phyloP scores from a whole-genome alignment of 2,329 filamentous ascomycete genomes.

The Talaromyces sp. region DNA sequence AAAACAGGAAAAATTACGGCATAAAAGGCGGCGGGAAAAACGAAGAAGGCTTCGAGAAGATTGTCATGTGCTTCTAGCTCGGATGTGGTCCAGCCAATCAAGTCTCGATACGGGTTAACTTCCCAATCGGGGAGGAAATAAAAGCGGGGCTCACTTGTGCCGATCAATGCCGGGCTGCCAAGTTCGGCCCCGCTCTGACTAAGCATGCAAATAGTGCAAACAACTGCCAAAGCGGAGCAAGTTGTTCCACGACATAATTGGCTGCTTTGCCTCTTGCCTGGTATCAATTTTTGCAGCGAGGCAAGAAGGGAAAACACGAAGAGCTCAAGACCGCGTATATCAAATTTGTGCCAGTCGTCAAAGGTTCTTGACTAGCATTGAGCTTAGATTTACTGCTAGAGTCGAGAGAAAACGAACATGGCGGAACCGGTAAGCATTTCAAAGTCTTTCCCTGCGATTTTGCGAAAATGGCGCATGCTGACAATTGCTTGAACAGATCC shows the following conservation, averaged over 20 bases:
- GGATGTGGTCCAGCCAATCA: neutral
- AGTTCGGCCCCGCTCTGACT: neutral
- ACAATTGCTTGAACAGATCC: neutral
- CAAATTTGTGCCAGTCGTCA: neutral
- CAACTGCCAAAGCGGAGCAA: neutral
- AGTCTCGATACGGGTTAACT: neutral
- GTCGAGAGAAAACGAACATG: neutral
- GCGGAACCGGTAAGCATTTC: slow-evolving; percentile 5
- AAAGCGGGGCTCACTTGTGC: neutral
- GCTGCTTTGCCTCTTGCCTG: neutral
- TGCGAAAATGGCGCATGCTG: neutral
- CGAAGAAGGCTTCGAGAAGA: slow-evolving; percentile 15
- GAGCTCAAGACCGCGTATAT: neutral
- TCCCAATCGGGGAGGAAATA: neutral
- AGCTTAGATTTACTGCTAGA: neutral
- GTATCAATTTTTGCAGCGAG: neutral
- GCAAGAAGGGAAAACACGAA: neutral
- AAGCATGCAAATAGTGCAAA: slow-evolving; percentile 11
- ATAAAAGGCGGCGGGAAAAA: neutral
- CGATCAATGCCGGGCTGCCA: slow-evolving; percentile 1
- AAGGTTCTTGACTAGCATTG: neutral
- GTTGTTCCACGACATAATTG: neutral
- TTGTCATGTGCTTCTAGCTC: slow-evolving; percentile 17
- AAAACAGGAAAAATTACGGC: neutral
- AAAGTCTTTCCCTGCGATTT: neutral